These are phyloP conservation scores for Crithidia brevicula DNA, from an alignment of 208 protist species.

Conservation along the genomic window DNA sequence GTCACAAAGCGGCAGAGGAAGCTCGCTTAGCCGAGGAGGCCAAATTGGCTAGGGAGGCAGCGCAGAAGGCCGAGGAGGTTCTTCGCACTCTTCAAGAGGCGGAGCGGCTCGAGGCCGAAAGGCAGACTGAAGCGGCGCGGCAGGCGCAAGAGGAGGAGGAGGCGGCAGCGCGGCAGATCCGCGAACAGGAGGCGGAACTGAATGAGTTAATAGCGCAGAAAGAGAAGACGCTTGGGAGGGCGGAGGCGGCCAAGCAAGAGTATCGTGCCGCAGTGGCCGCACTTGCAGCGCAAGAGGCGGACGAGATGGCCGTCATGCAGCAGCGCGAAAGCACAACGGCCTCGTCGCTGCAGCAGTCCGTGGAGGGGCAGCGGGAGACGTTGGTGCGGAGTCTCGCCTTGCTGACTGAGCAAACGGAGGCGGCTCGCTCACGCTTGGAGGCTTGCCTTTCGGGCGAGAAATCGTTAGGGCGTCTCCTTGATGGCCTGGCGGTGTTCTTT, in stretches of 20 bases:
- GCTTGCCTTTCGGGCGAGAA: constrained; percentile 1
- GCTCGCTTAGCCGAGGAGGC: constrained; percentile 20
- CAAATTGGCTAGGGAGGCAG: background rate
- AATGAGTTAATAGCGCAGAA: background rate
- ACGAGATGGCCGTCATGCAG: constrained; percentile 8
- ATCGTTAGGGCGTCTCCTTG: constrained; percentile 9
- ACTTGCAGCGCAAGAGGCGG: constrained; percentile 11
- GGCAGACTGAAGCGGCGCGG: constrained; percentile 1
- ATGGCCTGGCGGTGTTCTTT: constrained; percentile 3
- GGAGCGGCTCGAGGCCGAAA: constrained; percentile 10
- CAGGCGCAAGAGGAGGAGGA: constrained; percentile 6
- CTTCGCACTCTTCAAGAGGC: constrained; percentile 1
- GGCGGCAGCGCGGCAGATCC: constrained; percentile 4
- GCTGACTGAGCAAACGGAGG: constrained; percentile 6
- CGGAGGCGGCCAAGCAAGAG: constrained; percentile 5
- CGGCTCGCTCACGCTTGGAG: background rate
- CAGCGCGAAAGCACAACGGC: constrained; percentile 5
- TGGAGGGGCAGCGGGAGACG: constrained; percentile 7
- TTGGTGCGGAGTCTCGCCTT: constrained; percentile 10
- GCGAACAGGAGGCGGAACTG: constrained; percentile 7
- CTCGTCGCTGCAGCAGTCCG: constrained; percentile 11
- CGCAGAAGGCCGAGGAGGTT: constrained; percentile 22
- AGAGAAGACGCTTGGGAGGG: background rate
- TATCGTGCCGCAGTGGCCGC: constrained; percentile 16
- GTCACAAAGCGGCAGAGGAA: too few species aligned